Base-by-base conservation (phyloP, 2,329 filamentous ascomycete genomes). In the Hypoxylon sp. region DNA sequence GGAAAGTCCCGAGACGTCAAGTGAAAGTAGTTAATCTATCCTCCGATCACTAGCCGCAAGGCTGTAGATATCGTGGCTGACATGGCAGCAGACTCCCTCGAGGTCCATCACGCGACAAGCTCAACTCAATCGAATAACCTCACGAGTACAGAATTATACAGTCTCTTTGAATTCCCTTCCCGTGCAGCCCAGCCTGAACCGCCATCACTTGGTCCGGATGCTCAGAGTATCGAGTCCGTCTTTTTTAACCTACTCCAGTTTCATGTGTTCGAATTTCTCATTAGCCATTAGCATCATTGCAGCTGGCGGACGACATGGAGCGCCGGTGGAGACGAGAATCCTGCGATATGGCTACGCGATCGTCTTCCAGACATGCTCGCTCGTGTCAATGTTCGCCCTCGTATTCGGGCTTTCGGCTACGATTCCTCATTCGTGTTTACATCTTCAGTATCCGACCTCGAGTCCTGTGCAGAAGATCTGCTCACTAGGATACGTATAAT, bases 221-320 rank as follows among this genome's bases (percentile, higher is more conserved):
- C 32, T 8, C 51, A 54, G 32, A 24, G 13, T n/a, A 32, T 42
- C 17, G 51, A 54, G 51, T 42, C 4, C 13, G 51, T 42, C 13
- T 2, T 27, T n/a, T 17, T 6, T 0, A 42, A n/a, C 51, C 32
- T 17, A 35, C 6, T 10, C 2, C 8, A n/a, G 13, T 5, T 8
- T 17, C 4, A 31, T n/a, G 6, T n/a, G 7, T n/a, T 27, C 19
- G 0, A 13, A 5, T 53, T 6, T 15, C 32, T 53, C 4, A 53
- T 17, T 2, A 3, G 6, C 1, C 5, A 46, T 53, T 53, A 64
- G 53, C 15, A 64, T 64, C 17, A 58, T 58, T 15, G 61, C 61
- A 57, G 52, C 46, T 63, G 60, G 60, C 35, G 15, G n/a, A 57
- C 52, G 24, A 57, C 60, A 31, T 57, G 60, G 60, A 50, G 32